Evolutionary conservation across 495 filamentous ascomycete species (phyloP).

Genomic region (Cryomyces minteri): DNA sequence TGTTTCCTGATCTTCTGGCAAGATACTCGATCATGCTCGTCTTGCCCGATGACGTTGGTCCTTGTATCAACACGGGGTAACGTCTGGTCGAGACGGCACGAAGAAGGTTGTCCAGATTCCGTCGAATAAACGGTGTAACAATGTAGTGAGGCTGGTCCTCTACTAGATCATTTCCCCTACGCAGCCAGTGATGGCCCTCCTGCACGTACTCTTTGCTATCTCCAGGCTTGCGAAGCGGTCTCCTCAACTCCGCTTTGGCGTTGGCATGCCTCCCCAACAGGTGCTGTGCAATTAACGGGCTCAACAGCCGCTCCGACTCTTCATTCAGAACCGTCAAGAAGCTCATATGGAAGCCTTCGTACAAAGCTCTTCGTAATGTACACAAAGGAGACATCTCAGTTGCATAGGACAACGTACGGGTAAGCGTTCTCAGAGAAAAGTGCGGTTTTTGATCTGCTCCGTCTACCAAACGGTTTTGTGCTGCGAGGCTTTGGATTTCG

Average conservation of each 20-base stretch:
- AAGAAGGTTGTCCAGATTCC: constrained; percentile 85
- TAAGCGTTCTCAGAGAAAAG: constrained; percentile 91
- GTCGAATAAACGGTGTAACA: constrained; percentile 84
- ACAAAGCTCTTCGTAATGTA: constrained; percentile 71
- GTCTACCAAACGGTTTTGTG: constrained; percentile 71
- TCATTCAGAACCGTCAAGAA: constrained; percentile 73
- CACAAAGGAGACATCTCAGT: constrained; percentile 68
- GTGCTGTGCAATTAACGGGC: constrained; percentile 64
- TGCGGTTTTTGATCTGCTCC: constrained; percentile 86
- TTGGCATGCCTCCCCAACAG: constrained; percentile 52
- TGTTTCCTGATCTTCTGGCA: constrained; percentile 86
- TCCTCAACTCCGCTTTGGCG: constrained; percentile 45
- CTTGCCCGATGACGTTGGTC: constrained; percentile 91
- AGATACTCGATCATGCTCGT: constrained; percentile 99
- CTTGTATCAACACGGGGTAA: constrained; percentile 92
- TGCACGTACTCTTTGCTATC: constrained; percentile 68
- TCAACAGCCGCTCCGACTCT: constrained; percentile 57
- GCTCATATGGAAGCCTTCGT: constrained; percentile 97
- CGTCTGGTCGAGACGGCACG: constrained; percentile 77
- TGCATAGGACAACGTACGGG: constrained; percentile 73
- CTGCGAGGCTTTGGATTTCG: constrained; percentile 63
- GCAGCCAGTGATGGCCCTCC: constrained; percentile 88
- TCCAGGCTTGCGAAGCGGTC: constrained; percentile 52
- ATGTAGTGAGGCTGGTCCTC: constrained; percentile 81
- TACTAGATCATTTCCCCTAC: constrained; percentile 42